These are phyloP conservation scores for Thermomucor indicae-seudaticae DNA, from an alignment of 371 early-diverging fungal species.

Conservation along the genomic window DNA sequence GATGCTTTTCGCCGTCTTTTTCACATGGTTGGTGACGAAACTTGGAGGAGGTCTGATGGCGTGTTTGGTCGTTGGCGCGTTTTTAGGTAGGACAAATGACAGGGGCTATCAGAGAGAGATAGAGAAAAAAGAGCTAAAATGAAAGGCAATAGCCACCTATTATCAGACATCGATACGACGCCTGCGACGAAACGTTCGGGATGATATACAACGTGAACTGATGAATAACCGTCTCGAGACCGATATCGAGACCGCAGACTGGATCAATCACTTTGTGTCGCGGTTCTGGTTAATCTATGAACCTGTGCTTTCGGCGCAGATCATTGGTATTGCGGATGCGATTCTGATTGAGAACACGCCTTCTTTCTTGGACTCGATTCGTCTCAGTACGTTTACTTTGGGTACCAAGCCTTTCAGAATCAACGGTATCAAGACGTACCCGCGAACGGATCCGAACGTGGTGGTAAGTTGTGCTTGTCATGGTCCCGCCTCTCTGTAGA, in stretches of 20 bases:
- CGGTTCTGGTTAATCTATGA: slow-evolving; percentile 96
- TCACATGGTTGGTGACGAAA: slow-evolving; percentile 32
- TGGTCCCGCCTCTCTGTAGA: background rate
- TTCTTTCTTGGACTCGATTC: slow-evolving; percentile 86
- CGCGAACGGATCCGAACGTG: slow-evolving; percentile 79
- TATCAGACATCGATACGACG: slow-evolving; percentile 75
- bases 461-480: slow-evolving; percentile 46
- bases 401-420: slow-evolving; percentile 97
- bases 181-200: slow-evolving; percentile 64
- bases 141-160: slow-evolving; percentile 51
- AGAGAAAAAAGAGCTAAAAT: background rate
- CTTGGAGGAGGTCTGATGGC: slow-evolving; percentile 32
- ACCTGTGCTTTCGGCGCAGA: slow-evolving; percentile 80
- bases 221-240: slow-evolving; percentile 49
- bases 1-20: slow-evolving; percentile 30
- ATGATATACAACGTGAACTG: slow-evolving; percentile 70
- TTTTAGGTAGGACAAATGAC: slow-evolving; percentile 22
- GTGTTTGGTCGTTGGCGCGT: slow-evolving; percentile 43
- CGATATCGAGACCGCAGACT: slow-evolving; percentile 87
- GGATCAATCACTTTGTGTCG: slow-evolving; percentile 91
- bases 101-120: background rate
- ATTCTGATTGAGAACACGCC: slow-evolving; percentile 84
- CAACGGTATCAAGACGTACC: slow-evolving; percentile 82
- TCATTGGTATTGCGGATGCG: slow-evolving; percentile 73
- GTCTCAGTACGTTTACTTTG: slow-evolving; percentile 92